These are phyloP conservation scores for Betula pendula DNA, from an alignment of 306 rosid species.

Conservation along the genomic window DNA sequence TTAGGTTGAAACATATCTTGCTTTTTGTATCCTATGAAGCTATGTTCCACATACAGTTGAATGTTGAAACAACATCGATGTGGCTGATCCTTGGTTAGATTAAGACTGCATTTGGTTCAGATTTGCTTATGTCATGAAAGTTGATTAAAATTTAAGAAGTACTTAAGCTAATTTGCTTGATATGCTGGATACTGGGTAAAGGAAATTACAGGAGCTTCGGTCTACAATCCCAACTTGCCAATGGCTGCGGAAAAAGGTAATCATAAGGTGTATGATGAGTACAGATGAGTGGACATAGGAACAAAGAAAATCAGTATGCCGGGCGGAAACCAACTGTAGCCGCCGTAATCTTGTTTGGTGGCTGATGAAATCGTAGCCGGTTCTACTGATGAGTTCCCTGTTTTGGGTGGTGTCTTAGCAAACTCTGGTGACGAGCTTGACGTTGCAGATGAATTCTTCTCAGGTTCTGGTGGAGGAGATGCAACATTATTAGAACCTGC, in stretches of 20 bases:
- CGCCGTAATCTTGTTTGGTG: not conserved
- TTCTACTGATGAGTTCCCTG: slow-evolving; percentile 19
- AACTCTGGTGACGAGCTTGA: not conserved
- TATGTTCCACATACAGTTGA: not conserved
- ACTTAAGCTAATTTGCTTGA: not conserved
- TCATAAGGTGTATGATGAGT: not conserved
- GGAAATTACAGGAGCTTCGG: not conserved
- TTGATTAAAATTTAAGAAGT: slow-evolving; percentile 6
- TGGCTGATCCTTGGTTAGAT: not conserved
- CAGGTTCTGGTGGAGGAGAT: slow-evolving; percentile 23
- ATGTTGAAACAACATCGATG: not conserved
- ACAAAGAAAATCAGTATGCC: slow-evolving; percentile 13
- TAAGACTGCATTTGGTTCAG: not conserved
- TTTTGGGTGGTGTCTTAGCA: not conserved
- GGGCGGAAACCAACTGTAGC: slow-evolving; percentile 21
- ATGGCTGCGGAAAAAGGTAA: not conserved
- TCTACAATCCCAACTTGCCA: not conserved
- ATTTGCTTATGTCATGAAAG: not conserved
- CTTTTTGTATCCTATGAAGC: not conserved
- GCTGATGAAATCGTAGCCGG: slow-evolving; percentile 10
- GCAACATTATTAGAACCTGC: slow-evolving; percentile 23
- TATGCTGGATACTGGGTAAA: not conserved
- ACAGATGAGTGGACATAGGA: not conserved
- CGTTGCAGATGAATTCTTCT: not conserved
- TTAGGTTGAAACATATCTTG: not conserved